A percentile compares a stretch with the other conserved stretches of the same genome.
phyloP scores from a whole-genome alignment of 768 basidiomycete genomes.

The Lyophyllum atratum region DNA sequence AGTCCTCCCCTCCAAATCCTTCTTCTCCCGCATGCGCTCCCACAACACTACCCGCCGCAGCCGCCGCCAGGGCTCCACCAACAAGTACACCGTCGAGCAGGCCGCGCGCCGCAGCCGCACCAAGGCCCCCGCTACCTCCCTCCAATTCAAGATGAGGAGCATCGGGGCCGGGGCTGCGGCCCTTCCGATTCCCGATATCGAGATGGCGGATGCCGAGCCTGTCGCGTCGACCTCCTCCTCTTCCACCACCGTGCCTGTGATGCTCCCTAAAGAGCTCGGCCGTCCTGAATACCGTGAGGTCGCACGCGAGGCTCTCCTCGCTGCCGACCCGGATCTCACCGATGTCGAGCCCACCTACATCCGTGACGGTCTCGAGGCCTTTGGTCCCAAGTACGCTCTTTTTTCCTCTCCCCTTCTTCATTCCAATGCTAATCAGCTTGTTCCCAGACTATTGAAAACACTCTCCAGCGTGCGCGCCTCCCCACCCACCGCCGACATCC shows the following conservation, averaged over 20 bases:
- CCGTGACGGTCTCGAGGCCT: slow-evolving; percentile 46
- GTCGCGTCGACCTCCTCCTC: slow-evolving; percentile 12
- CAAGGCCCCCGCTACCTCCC: slow-evolving; percentile 19
- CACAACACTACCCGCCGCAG: slow-evolving; percentile 37
- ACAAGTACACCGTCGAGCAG: slow-evolving; percentile 36
- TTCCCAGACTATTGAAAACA: slow-evolving; percentile 38
- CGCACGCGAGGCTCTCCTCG: slow-evolving; percentile 44
- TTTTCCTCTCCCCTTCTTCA: neutral
- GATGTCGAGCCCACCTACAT: slow-evolving; percentile 55
- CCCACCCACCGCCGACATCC: slow-evolving; percentile 24
- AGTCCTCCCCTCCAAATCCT: slow-evolving; percentile 13
- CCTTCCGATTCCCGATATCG: slow-evolving; percentile 27
- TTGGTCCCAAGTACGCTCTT: slow-evolving; percentile 42
- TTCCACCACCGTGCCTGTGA: slow-evolving; percentile 30
- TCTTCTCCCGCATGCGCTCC: slow-evolving; percentile 21
- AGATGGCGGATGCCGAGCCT: slow-evolving; percentile 29
- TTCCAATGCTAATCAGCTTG: slow-evolving; percentile 2
- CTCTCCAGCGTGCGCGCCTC: slow-evolving; percentile 37
- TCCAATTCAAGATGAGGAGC: slow-evolving; percentile 29
- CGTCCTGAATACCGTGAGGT: slow-evolving; percentile 54
- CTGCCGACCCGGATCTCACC: slow-evolving; percentile 50
- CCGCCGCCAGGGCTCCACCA: slow-evolving; percentile 32
- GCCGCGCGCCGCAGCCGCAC: slow-evolving; percentile 36
- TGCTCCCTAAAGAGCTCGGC: slow-evolving; percentile 53
- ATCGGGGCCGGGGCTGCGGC: slow-evolving; percentile 5